Percentiles rank a stretch among this genome's conserved stretches.
Conservation (phyloP, 208 protist genomes). For the Crithidia acanthocephali region DNA sequence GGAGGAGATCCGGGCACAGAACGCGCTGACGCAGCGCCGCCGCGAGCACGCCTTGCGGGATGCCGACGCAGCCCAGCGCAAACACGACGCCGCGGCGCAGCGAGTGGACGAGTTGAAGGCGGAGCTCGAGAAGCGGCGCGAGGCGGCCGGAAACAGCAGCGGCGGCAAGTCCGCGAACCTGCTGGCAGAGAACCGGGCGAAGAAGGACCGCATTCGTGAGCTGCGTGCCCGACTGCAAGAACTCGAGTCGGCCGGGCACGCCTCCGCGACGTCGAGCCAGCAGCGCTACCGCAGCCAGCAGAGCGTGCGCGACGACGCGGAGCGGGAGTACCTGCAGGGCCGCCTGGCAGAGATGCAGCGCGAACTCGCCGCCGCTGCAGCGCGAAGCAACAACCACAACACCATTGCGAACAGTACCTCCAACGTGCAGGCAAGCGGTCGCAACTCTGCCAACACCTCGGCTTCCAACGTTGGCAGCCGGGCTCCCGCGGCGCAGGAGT, state of each 20-base stretch:
- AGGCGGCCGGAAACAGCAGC: constrained; percentile 3
- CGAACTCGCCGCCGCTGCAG: constrained; percentile 25
- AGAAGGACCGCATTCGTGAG: constrained; percentile 38
- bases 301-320: constrained; percentile 35
- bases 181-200: constrained; percentile 38
- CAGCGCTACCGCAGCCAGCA: constrained; percentile 1
- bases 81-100: constrained; percentile 44
- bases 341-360: constrained; percentile 52
- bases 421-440: not conserved
- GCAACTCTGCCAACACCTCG: not conserved
- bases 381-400: not conserved
- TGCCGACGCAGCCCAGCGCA: constrained; percentile 47
- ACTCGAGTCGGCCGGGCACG: constrained; percentile 1
- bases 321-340: constrained; percentile 53
- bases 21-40: constrained; percentile 64
- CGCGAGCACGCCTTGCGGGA: constrained; percentile 63
- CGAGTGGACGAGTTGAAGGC: constrained; percentile 46
- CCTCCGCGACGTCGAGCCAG: not conserved
- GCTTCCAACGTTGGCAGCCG: not conserved
- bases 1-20: constrained; percentile 69
- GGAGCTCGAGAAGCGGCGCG: constrained; percentile 22
- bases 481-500: not conserved
- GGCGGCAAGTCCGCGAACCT: constrained; percentile 32
- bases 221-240: constrained; percentile 40
- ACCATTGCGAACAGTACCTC: not conserved